Evolutionary conservation across 2,329 filamentous ascomycete species (phyloP).

Genomic region (Aspergillus floridensis): DNA sequence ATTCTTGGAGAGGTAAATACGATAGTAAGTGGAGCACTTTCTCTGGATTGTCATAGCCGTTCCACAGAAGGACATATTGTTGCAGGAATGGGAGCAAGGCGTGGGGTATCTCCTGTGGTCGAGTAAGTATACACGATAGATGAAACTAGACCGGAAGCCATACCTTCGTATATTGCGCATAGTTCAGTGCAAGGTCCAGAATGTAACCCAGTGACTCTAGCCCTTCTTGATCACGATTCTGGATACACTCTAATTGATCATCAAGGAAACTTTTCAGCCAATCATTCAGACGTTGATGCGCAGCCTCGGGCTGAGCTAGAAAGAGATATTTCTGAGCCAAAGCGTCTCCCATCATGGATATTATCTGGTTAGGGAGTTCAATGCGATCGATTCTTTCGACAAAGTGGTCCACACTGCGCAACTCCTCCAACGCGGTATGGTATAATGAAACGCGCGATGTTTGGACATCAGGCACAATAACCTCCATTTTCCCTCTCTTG

Average conservation of each 20-base stretch:
- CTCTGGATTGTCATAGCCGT: slow-evolving; percentile 56
- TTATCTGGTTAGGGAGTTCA: slow-evolving; percentile 76
- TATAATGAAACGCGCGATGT: slow-evolving; percentile 69
- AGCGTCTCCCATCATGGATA: slow-evolving; percentile 72
- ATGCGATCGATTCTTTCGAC: slow-evolving; percentile 73
- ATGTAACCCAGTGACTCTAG: slow-evolving; percentile 37
- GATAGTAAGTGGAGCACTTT: slow-evolving; percentile 37
- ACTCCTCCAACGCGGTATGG: slow-evolving; percentile 65
- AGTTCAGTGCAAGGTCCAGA: slow-evolving; percentile 32
- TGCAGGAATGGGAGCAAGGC: slow-evolving; percentile 37
- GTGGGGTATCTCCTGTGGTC: slow-evolving; percentile 31
- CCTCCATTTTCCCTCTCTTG: slow-evolving; percentile 51
- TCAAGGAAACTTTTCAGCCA: slow-evolving; percentile 41
- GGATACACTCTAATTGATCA: slow-evolving; percentile 35
- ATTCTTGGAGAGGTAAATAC: slow-evolving; percentile 31
- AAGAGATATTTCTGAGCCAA: slow-evolving; percentile 73
- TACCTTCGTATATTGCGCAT: slow-evolving; percentile 41
- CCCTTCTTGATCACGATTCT: slow-evolving; percentile 48
- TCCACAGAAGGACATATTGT: slow-evolving; percentile 60
- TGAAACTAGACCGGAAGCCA: background rate
- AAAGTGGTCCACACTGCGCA: slow-evolving; percentile 68
- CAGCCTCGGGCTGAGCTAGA: slow-evolving; percentile 58
- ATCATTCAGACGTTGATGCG: slow-evolving; percentile 40
- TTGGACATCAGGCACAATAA: slow-evolving; percentile 65
- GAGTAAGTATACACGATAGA: slow-evolving; percentile 5